Conservation (phyloP, 2,329 filamentous ascomycete genomes). For the Nemania sp. region DNA sequence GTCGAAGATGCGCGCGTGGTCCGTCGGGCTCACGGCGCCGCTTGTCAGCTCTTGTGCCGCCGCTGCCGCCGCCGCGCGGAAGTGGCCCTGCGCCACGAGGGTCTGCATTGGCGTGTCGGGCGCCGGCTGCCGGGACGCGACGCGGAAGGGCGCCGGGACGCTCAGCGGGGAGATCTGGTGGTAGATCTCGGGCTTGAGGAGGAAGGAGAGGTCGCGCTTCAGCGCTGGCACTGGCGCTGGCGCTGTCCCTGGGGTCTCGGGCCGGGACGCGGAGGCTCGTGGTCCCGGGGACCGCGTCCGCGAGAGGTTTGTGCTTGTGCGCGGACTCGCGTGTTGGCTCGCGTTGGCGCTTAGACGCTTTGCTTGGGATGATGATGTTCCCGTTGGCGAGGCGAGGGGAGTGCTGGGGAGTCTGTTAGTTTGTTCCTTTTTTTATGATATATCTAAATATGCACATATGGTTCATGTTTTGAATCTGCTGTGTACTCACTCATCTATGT, state of each 20-base stretch:
- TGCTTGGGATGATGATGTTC: slow-evolving; percentile 33
- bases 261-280: slow-evolving; percentile 19
- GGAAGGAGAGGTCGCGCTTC: slow-evolving; percentile 77
- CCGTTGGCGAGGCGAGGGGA: slow-evolving; percentile 30
- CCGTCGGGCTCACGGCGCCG: slow-evolving; percentile 51
- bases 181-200: slow-evolving; percentile 80
- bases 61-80: slow-evolving; percentile 75
- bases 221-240: slow-evolving; percentile 22
- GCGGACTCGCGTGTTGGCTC: slow-evolving; percentile 33
- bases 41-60: slow-evolving; percentile 61
- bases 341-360: slow-evolving; percentile 33
- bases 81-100: slow-evolving; percentile 75
- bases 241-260: slow-evolving; percentile 32
- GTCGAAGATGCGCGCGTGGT: slow-evolving; percentile 70
- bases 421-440: slow-evolving; percentile 2
- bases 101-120: slow-evolving; percentile 67
- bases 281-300: slow-evolving; percentile 31
- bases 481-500: slow-evolving; percentile 69
- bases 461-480: too few species aligned
- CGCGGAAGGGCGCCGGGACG: slow-evolving; percentile 69
- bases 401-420: slow-evolving; percentile 27
- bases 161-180: slow-evolving; percentile 73
- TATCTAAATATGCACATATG: too few species aligned
- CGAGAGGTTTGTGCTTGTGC: slow-evolving; percentile 27
- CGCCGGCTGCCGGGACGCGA: slow-evolving; percentile 65